A percentile compares a stretch with the other conserved stretches of the same genome.
These are phyloP conservation scores for Macrocybe gigantea DNA, from an alignment of 768 basidiomycete species.

Conservation along the genomic window DNA sequence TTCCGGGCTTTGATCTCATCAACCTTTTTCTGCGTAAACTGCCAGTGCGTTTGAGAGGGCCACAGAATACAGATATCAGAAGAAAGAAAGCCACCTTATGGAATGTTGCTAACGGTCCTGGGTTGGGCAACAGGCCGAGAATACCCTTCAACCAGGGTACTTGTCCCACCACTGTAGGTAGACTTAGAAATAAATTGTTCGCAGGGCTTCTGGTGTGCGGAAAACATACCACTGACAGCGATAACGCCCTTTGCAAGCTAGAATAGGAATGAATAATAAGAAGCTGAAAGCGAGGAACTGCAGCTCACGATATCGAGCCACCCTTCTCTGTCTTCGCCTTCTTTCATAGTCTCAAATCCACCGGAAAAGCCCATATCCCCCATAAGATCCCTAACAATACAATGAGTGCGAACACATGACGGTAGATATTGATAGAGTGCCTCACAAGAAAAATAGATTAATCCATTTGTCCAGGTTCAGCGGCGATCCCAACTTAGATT, in stretches of 20 bases:
- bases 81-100: too few relatives aligned
- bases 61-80: too few relatives aligned
- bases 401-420: background rate
- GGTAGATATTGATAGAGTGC: background rate
- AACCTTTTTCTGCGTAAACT: too few relatives aligned
- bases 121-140: slow-evolving; percentile 17
- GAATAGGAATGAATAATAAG: background rate
- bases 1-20: too few relatives aligned
- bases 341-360: slow-evolving; percentile 17
- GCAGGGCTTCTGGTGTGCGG: too few relatives aligned
- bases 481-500: too few relatives aligned
- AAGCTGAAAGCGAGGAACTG: background rate
- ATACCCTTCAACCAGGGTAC: slow-evolving; percentile 24
- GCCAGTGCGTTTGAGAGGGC: too few relatives aligned
- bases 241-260: slow-evolving; percentile 14
- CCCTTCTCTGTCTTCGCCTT: slow-evolving; percentile 15
- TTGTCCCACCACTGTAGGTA: slow-evolving; percentile 14
- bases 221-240: slow-evolving; percentile 12
- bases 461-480: slow-evolving; percentile 8
- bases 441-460: slow-evolving; percentile 6
- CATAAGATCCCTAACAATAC: slow-evolving; percentile 15
- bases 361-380: slow-evolving; percentile 21
- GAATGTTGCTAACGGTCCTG: too few relatives aligned
- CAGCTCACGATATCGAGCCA: slow-evolving; percentile 16
- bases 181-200: too few relatives aligned